These are phyloP conservation scores for Asterochloris erici DNA, from an alignment of 139 green algal species.

Conservation along the genomic window DNA sequence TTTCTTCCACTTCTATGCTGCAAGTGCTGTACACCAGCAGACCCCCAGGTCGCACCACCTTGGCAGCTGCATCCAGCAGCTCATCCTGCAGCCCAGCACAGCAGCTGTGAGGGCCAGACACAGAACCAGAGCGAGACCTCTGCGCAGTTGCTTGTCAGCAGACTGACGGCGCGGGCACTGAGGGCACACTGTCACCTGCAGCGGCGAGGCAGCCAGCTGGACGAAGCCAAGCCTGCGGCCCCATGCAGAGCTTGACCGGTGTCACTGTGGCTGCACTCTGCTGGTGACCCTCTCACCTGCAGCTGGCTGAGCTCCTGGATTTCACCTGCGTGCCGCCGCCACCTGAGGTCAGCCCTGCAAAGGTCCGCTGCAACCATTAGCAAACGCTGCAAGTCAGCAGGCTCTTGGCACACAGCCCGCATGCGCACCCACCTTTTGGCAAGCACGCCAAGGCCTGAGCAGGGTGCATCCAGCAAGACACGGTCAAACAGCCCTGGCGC, in stretches of 20 bases:
- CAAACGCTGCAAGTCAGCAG: too few relatives aligned
- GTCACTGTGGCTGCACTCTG: too few relatives aligned
- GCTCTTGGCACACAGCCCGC: too few relatives aligned
- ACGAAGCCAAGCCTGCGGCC: too few relatives aligned
- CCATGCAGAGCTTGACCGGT: background rate
- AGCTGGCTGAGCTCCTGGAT: slow-evolving; percentile 51
- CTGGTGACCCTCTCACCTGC: slow-evolving; percentile 41
- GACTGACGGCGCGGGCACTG: too few relatives aligned
- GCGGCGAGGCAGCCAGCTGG: too few relatives aligned
- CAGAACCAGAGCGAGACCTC: too few relatives aligned
- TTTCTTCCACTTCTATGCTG: slow-evolving; percentile 64
- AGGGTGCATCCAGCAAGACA: slow-evolving; percentile 90
- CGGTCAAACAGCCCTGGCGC: slow-evolving; percentile 51
- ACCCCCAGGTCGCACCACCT: slow-evolving; percentile 71
- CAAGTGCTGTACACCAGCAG: slow-evolving; percentile 91
- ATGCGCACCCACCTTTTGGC: slow-evolving; percentile 45
- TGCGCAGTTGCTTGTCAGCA: too few relatives aligned
- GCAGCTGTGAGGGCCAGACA: background rate
- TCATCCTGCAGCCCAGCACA: slow-evolving; percentile 40
- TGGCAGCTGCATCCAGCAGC: slow-evolving; percentile 66
- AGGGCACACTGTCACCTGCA: too few relatives aligned
- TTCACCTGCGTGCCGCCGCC: slow-evolving; percentile 59
- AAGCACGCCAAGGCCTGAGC: slow-evolving; percentile 85
- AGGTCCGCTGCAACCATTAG: background rate
- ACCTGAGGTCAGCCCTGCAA: slow-evolving; percentile 78